Conservation (phyloP, 2,329 filamentous ascomycete species). For the Cryphonectria parasitica region DNA sequence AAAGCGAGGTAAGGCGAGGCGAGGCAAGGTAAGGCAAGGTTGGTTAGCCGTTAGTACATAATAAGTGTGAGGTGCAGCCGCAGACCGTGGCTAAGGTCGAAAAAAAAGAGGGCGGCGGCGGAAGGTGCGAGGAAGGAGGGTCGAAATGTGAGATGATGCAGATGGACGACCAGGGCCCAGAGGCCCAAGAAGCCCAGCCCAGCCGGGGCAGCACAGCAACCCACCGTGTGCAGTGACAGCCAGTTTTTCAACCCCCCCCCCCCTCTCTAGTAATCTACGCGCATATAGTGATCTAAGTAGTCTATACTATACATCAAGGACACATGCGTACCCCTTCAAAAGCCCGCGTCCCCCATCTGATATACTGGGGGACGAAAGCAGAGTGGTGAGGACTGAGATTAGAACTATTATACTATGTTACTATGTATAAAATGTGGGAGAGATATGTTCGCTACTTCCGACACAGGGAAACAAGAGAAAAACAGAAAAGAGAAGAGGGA, state of each 20-base stretch:
- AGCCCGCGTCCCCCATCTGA: not conserved
- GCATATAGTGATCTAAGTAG: not conserved
- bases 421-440: not conserved
- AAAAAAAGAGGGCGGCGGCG: constrained; percentile 1
- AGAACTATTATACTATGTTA: not conserved
- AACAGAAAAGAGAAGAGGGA: not conserved
- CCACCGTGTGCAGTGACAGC: not conserved
- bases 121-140: constrained; percentile 7
- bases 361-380: not conserved
- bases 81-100: not conserved
- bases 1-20: not conserved
- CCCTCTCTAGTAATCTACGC: not conserved
- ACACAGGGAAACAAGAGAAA: not conserved
- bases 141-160: constrained; percentile 7
- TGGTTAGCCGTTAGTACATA: not conserved
- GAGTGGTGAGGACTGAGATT: not conserved
- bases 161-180: constrained; percentile 3
- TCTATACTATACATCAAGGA: not conserved
- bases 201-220: constrained; percentile 5
- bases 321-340: not conserved
- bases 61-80: constrained; percentile 3
- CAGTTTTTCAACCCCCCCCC: not conserved
- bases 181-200: not conserved
- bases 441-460: not conserved
- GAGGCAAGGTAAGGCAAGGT: not conserved